Base-by-base conservation (phyloP, 2,329 filamentous ascomycete species). In the Fusarium duplospermum region DNA sequence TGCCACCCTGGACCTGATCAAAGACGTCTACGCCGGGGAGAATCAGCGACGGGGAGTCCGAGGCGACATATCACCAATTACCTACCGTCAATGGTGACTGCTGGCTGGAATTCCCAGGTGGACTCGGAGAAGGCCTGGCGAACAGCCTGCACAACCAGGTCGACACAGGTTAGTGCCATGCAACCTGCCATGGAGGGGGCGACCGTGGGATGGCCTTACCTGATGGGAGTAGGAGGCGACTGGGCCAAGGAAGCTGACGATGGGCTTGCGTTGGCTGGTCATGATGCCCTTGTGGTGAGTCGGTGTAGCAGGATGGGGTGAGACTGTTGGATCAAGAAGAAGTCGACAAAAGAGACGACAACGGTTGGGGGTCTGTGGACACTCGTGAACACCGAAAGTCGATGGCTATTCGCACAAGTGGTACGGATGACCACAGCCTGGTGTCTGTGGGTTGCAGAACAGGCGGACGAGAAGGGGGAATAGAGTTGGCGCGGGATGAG, bases 1-100 rank as follows among this genome's bases (percentile, higher is more conserved):
- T 81, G 67, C 89, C 88, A 40, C 87, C 86, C 79, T 97, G 94
- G 7, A 98, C 93, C 18, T 91, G 88, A 60, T 91, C 87, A 82
- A 98, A 98, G 77, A 97, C 91, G 80, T 96, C 94, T 92, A 73
- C 60, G 27, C 42, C 64, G 62, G 24, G 47, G 40, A 50, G 24
- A 7, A 64, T 76, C 50, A 75, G 68, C 36, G 38, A 70, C 24
- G 31, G 52, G 14, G 29, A 68, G 20, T 24, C 29, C 42, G 50
- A 31, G 11, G 47, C 8, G 22, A 50, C 54, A 35, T n/a, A 60
- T 61, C 20, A 52, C 16, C 35, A n/a, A 54, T 36, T 40, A 79
- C 82, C 59, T 80, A 85, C 84, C 84, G 57, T 85, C 83, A 64
- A 91, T 91, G 4, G 87, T 89, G 62, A 81, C 80, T 8, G 87